Conservation (phyloP, 2,329 filamentous ascomycete genomes). For the Orbilia brochopaga region DNA sequence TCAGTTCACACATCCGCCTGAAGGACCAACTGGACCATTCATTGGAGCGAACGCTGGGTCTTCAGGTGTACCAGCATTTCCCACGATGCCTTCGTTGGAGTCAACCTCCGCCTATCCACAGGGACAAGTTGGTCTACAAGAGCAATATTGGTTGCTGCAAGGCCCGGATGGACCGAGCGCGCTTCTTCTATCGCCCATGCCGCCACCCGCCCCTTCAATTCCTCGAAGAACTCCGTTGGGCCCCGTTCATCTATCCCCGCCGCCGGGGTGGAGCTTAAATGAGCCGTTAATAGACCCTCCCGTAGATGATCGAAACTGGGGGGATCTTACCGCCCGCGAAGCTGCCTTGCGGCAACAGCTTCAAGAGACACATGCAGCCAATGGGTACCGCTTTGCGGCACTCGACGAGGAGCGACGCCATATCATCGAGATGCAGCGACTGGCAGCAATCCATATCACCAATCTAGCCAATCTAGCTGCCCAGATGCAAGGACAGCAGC, state of each 20-base stretch:
- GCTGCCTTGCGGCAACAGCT: conserved; percentile 3
- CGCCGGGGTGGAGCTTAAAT: conserved; percentile 23
- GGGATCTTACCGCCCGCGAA: not conserved
- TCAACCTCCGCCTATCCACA: no score
- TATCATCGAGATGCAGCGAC: not conserved
- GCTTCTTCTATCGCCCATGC: conserved; percentile 23
- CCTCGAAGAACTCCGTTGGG: conserved; percentile 25
- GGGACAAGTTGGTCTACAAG: not conserved
- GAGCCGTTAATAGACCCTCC: not conserved
- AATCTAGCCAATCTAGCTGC: no score
- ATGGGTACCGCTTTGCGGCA: not conserved
- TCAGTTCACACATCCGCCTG: no score
- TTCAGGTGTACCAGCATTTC: no score
- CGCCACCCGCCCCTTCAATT: conserved; percentile 1
- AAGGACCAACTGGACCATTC: no score
- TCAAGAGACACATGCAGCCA: not conserved
- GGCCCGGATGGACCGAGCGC: conserved; percentile 26
- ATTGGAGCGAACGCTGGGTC: no score
- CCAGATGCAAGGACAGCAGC: no score
- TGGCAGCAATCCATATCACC: not conserved
- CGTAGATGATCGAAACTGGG: not conserved
- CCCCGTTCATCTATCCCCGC: conserved; percentile 30
- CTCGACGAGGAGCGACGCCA: conserved; percentile 7
- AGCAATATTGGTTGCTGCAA: conserved; percentile 31
- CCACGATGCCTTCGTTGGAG: not conserved